Conservation (phyloP, 169 alveolate species). For the Plasmodium relictum region DNA sequence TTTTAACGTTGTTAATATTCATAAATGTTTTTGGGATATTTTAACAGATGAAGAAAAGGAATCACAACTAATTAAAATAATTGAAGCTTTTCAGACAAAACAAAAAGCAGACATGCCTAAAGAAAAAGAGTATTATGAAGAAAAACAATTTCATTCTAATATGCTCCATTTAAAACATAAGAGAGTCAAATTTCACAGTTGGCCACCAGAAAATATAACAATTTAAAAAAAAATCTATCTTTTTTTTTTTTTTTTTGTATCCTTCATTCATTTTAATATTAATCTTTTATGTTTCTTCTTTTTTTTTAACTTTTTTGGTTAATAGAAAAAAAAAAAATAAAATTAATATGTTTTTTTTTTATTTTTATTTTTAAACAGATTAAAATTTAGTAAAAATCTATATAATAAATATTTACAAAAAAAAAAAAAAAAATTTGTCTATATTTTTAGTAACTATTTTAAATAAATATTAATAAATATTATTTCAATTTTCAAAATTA, state of each 20-base stretch:
- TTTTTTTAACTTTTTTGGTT: too few relatives aligned
- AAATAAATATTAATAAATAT: neutral
- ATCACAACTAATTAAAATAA: conserved; percentile 82
- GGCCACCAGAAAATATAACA: conserved; percentile 90
- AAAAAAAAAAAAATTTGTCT: conserved; percentile 12
- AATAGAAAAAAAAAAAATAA: too few relatives aligned
- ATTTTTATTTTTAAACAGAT: too few relatives aligned
- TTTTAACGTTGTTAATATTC: conserved; percentile 86
- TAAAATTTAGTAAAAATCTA: too few relatives aligned
- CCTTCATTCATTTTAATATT: too few relatives aligned
- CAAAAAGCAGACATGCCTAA: conserved; percentile 19
- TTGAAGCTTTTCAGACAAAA: conserved; percentile 74
- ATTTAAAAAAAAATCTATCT: conserved; percentile 78
- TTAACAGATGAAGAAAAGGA: conserved; percentile 84
- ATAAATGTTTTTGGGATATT: conserved; percentile 86
- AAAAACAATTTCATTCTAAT: conserved; percentile 72
- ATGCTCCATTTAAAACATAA: conserved; percentile 84
- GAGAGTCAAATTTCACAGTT: conserved; percentile 84
- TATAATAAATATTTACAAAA: neutral
- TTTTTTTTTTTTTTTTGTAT: too few relatives aligned
- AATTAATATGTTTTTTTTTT: too few relatives aligned
- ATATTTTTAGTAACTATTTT: neutral
- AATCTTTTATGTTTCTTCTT: too few relatives aligned
- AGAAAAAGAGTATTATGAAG: conserved; percentile 78
- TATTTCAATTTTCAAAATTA: conserved; percentile 59